Conservation (phyloP, 2,329 filamentous ascomycete species). For the Coniochaeta sp. region DNA sequence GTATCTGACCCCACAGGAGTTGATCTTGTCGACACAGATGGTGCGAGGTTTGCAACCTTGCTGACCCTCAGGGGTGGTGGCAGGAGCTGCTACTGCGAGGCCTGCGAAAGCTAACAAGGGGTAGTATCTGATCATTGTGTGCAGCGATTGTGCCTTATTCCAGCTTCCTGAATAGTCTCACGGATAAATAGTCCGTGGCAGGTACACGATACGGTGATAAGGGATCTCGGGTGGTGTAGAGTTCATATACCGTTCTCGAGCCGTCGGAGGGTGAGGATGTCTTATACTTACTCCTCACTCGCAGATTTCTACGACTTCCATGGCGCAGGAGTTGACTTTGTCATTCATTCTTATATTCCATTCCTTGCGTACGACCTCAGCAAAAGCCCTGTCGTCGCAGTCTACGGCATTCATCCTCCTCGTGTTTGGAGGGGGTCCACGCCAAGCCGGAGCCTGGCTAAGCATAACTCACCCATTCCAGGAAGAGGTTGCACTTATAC, state of each 20-base stretch:
- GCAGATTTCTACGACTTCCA: not conserved
- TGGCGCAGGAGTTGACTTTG: not conserved
- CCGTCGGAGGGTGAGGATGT: not conserved
- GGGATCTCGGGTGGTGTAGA: not conserved
- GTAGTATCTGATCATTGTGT: not conserved
- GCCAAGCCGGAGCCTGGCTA: not conserved
- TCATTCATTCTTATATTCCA: not conserved
- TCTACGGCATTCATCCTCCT: not conserved
- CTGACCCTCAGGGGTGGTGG: not conserved
- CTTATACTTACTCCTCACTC: not conserved
- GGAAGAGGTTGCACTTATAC: not conserved
- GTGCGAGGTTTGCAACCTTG: constrained; percentile 5
- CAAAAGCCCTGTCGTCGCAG: not conserved
- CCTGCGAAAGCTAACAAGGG: constrained; percentile 3
- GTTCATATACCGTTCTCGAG: not conserved
- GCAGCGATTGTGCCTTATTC: not conserved
- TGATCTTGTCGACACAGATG: constrained; percentile 13
- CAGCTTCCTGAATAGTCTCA: not conserved
- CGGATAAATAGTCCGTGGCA: not conserved
- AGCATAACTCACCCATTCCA: not conserved
- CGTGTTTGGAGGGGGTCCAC: not conserved
- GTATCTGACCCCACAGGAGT: constrained; percentile 10
- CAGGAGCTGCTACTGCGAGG: constrained; percentile 1
- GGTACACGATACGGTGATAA: not conserved
- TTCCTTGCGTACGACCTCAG: not conserved